Evolutionary conservation across 139 green algal species (phyloP).

Genomic region (Chara braunii): DNA sequence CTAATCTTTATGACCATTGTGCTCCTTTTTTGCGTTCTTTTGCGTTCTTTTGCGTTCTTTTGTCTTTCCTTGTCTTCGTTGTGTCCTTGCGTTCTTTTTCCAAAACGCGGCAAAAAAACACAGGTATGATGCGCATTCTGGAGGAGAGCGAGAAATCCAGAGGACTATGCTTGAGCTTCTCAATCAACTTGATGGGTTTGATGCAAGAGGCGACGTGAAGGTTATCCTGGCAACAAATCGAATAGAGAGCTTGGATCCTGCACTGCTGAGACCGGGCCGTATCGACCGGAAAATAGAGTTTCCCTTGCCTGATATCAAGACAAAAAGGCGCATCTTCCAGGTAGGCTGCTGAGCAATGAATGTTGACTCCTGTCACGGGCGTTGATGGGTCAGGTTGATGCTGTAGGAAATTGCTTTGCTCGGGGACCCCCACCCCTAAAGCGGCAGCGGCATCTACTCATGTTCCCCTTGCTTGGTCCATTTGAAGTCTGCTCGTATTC

Average conservation of each 20-base stretch:
- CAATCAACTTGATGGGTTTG: constrained; percentile 97
- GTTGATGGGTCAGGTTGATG: too few relatives aligned
- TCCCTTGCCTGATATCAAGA: constrained; percentile 95
- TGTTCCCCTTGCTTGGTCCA: too few relatives aligned
- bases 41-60: not conserved
- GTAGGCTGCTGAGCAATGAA: too few relatives aligned
- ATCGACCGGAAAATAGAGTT: constrained; percentile 96
- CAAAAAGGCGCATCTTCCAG: constrained; percentile 94
- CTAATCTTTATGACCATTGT: not conserved
- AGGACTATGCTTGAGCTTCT: constrained; percentile 97
- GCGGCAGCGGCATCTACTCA: too few relatives aligned
- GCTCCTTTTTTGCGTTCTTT: not conserved
- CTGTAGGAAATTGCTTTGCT: too few relatives aligned
- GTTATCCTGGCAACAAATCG: constrained; percentile 99
- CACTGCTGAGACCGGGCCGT: constrained; percentile 87
- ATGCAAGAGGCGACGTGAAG: constrained; percentile 91
- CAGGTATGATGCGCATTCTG: constrained; percentile 79
- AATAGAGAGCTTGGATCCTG: constrained; percentile 93
- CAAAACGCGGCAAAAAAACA: not conserved
- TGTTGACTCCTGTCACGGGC: not conserved
- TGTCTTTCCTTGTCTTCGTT: not conserved
- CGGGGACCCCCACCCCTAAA: too few relatives aligned
- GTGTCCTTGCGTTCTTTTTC: not conserved
- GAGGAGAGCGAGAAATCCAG: constrained; percentile 96
- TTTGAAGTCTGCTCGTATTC: too few relatives aligned